Evolutionary conservation across 192 early-diverging fungal species (phyloP).

Genomic region (Coemansia sp.): DNA sequence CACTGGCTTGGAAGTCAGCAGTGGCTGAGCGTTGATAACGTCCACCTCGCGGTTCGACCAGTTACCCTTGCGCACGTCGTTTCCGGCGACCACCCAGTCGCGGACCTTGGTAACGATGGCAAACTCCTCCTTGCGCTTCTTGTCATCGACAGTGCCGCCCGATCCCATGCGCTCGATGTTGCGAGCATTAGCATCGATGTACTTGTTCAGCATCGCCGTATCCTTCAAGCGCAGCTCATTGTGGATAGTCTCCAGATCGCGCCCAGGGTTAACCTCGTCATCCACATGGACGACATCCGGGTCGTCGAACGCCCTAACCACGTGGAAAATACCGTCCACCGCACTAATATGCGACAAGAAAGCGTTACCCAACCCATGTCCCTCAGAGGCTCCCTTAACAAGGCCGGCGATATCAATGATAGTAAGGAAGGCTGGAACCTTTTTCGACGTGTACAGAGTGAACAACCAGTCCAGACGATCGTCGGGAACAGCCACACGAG

Average conservation of each 20-base stretch:
- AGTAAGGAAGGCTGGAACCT: slow-evolving; percentile 82
- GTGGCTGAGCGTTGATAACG: slow-evolving; percentile 81
- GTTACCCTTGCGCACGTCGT: slow-evolving; percentile 85
- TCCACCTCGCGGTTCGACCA: slow-evolving; percentile 95
- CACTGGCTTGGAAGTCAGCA: slow-evolving; percentile 96
- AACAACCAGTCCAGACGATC: slow-evolving; percentile 83
- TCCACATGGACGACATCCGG: slow-evolving; percentile 94
- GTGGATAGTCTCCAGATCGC: slow-evolving; percentile 95
- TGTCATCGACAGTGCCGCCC: slow-evolving; percentile 81
- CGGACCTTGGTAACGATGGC: slow-evolving; percentile 73
- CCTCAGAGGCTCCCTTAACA: slow-evolving; percentile 86
- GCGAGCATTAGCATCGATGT: slow-evolving; percentile 69
- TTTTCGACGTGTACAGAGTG: slow-evolving; percentile 65
- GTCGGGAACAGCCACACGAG: slow-evolving; percentile 92
- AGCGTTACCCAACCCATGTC: slow-evolving; percentile 87
- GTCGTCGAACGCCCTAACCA: slow-evolving; percentile 90
- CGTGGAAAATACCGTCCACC: slow-evolving; percentile 85
- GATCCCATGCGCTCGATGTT: slow-evolving; percentile 75
- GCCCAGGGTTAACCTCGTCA: slow-evolving; percentile 85
- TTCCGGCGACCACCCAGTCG: slow-evolving; percentile 77
- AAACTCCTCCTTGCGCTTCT: slow-evolving; percentile 91
- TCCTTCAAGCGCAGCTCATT: slow-evolving; percentile 96
- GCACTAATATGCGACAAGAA: slow-evolving; percentile 93
- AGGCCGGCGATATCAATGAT: slow-evolving; percentile 98
- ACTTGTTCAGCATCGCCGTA: slow-evolving; percentile 78